phyloP scores from a whole-genome alignment of 2,329 filamentous ascomycete species.

The Colletotrichum ledebouriae region DNA sequence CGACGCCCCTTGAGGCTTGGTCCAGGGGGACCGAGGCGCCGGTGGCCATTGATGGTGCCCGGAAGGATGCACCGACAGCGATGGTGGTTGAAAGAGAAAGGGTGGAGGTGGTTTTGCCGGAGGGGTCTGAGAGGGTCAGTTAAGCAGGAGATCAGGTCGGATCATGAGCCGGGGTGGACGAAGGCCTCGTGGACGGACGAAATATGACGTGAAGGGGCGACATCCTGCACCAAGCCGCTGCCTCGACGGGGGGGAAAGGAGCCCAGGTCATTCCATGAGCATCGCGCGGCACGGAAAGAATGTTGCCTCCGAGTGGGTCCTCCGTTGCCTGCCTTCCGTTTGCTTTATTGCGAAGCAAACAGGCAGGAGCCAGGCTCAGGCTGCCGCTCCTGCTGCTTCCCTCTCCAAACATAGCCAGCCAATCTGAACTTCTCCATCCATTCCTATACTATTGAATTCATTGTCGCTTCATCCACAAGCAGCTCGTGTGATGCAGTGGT shows the following conservation, averaged over 20 bases:
- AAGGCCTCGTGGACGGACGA: not conserved
- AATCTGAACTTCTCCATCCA: not conserved
- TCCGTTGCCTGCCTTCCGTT: slow-evolving; percentile 14
- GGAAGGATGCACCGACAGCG: not conserved
- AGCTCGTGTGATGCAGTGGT: slow-evolving; percentile 41
- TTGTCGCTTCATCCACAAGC: slow-evolving; percentile 8
- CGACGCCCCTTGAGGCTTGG: slow-evolving; percentile 34
- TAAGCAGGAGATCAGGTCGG: not conserved
- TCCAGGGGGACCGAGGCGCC: not conserved
- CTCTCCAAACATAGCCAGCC: not conserved
- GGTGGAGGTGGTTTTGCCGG: not conserved
- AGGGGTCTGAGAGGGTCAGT: not conserved
- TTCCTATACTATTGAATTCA: not conserved
- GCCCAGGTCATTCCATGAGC: not conserved
- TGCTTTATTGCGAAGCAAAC: slow-evolving; percentile 9
- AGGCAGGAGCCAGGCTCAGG: slow-evolving; percentile 24
- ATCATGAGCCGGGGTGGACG: not conserved
- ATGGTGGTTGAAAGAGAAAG: slow-evolving; percentile 13
- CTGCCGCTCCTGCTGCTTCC: not conserved
- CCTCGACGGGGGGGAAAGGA: slow-evolving; percentile 11
- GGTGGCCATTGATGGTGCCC: not conserved
- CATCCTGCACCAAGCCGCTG: slow-evolving; percentile 14
- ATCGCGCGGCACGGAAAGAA: slow-evolving; percentile 1
- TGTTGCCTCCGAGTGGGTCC: slow-evolving; percentile 13
- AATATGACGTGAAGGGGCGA: not conserved